These are phyloP conservation scores for Tricharina praecox DNA, from an alignment of 495 filamentous ascomycete genomes.

Conservation along the genomic window DNA sequence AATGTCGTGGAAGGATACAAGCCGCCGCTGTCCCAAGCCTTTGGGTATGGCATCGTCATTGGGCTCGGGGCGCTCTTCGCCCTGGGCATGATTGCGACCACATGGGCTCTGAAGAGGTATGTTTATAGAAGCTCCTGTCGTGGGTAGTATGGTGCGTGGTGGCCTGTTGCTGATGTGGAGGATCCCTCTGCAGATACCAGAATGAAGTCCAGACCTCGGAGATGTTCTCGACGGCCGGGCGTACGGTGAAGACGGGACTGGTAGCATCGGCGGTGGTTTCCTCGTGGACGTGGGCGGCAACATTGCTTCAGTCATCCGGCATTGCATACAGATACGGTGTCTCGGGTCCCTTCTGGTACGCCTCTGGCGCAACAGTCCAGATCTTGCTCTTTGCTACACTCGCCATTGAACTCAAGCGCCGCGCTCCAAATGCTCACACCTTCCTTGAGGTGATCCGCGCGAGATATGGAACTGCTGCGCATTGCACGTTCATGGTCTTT, in stretches of 20 bases:
- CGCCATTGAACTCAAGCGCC: conserved; percentile 82
- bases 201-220: conserved; percentile 90
- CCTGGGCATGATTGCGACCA: conserved; percentile 62
- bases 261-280: conserved; percentile 93
- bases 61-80: conserved; percentile 63
- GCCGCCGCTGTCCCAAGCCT: conserved; percentile 47
- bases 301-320: conserved; percentile 62
- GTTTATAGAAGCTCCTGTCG: background rate
- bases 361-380: conserved; percentile 44
- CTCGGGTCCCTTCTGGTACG: conserved; percentile 87
- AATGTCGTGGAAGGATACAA: background rate
- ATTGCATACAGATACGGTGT: conserved; percentile 89
- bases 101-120: conserved; percentile 55
- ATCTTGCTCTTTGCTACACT: conserved; percentile 84
- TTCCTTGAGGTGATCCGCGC: conserved; percentile 62
- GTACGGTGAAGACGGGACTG: conserved; percentile 85
- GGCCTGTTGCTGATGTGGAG: no score
- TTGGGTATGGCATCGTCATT: conserved; percentile 72
- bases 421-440: conserved; percentile 72
- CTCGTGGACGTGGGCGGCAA: conserved; percentile 89
- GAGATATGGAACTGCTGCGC: conserved; percentile 44
- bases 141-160: no score
- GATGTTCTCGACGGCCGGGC: conserved; percentile 89
- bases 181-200: conserved; percentile 60
- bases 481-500: conserved; percentile 63